Conservation (phyloP, 1,284 basidiomycete genomes). For the Pisolithus thermaeus region DNA sequence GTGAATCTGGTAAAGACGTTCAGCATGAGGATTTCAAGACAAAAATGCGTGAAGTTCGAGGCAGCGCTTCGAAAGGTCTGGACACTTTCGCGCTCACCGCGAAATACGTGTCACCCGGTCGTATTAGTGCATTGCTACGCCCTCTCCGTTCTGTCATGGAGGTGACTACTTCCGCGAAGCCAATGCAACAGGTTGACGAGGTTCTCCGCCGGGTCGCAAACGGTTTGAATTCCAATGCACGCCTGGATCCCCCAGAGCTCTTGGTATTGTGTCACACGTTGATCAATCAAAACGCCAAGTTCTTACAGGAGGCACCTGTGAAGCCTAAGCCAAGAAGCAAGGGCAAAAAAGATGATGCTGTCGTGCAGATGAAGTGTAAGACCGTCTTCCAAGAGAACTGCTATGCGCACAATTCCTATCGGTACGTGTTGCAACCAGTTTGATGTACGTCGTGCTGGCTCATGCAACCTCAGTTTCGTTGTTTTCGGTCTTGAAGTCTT, state of each 20-base stretch:
- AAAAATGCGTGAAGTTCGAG: slow-evolving; percentile 86
- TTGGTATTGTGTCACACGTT: slow-evolving; percentile 86
- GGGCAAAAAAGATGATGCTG: slow-evolving; percentile 51
- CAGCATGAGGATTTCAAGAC: slow-evolving; percentile 90
- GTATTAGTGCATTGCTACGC: slow-evolving; percentile 72
- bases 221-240: slow-evolving; percentile 81
- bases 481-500: slow-evolving; percentile 92
- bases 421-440: slow-evolving; percentile 38
- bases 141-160: slow-evolving; percentile 86
- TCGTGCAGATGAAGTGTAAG: slow-evolving; percentile 77
- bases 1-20: slow-evolving; percentile 88
- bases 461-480: slow-evolving; percentile 64
- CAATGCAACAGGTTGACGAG: slow-evolving; percentile 87
- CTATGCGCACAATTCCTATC: slow-evolving; percentile 80
- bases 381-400: slow-evolving; percentile 54
- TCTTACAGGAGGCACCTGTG: slow-evolving; percentile 55
- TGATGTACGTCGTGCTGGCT: slow-evolving; percentile 4
- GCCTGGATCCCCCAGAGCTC: slow-evolving; percentile 67
- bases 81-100: slow-evolving; percentile 82
- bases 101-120: slow-evolving; percentile 66
- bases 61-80: slow-evolving; percentile 72
- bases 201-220: slow-evolving; percentile 77
- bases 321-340: slow-evolving; percentile 30
- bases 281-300: slow-evolving; percentile 86
- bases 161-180: slow-evolving; percentile 77